Conservation (phyloP, 495 filamentous ascomycete genomes). For the Oidiodendron maius region DNA sequence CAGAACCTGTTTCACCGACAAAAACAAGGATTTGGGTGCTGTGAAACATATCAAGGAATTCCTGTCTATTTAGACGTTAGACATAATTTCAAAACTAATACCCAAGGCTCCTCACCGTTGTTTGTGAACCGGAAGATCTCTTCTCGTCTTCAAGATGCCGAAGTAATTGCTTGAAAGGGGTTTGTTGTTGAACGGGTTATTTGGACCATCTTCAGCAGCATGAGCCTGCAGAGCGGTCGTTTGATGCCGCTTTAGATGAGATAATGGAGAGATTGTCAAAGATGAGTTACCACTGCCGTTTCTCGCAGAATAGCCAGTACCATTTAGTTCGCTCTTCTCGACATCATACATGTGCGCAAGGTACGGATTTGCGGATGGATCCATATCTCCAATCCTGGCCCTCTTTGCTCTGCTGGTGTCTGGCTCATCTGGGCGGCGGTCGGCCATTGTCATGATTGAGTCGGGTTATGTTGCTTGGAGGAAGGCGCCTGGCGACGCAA, state of each 20-base stretch:
- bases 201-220: constrained; percentile 70
- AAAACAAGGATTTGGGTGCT: constrained; percentile 93
- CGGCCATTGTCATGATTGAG: constrained; percentile 29
- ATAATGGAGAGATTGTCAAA: constrained; percentile 43
- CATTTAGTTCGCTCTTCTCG: constrained; percentile 18
- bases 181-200: constrained; percentile 76
- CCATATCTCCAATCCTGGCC: constrained; percentile 31
- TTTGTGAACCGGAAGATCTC: constrained; percentile 81
- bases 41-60: constrained; percentile 91
- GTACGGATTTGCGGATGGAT: constrained; percentile 63
- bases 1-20: constrained; percentile 98
- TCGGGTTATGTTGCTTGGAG: too few relatives aligned
- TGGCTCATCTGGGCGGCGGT: constrained; percentile 30
- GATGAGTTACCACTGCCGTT: constrained; percentile 36
- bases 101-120: constrained; percentile 82
- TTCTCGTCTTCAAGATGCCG: constrained; percentile 73
- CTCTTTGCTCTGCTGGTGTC: constrained; percentile 36
- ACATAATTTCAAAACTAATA: too few relatives aligned
- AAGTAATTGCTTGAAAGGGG: constrained; percentile 80
- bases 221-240: constrained; percentile 73
- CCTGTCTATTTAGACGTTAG: constrained; percentile 51
- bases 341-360: constrained; percentile 79
- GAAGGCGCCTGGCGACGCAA: too few relatives aligned
- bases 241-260: constrained; percentile 65
- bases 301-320: constrained; percentile 17